These are phyloP conservation scores for Stephanodiscus triporus DNA, from an alignment of 108 stramenopile species.

Conservation along the genomic window DNA sequence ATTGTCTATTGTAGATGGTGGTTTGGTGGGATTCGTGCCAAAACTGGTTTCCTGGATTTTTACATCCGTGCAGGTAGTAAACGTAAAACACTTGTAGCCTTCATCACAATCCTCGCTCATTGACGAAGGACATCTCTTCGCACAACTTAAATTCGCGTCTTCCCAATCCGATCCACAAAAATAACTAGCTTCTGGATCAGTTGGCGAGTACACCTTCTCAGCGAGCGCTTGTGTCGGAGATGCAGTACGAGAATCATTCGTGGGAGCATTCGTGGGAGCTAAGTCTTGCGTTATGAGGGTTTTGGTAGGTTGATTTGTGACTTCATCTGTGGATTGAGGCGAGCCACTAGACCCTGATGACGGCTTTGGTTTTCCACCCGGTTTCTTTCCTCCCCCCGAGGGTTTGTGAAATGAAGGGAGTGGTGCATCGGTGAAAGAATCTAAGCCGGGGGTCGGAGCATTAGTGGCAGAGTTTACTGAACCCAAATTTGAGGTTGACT, in stretches of 20 bases:
- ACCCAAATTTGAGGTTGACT: slow-evolving; percentile 2
- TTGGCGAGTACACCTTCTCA: slow-evolving; percentile 17
- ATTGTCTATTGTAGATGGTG: too few relatives aligned
- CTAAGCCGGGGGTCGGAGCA: too few relatives aligned
- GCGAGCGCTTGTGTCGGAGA: slow-evolving; percentile 22
- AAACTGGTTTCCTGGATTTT: neutral
- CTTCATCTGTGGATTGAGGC: neutral
- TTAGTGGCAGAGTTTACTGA: neutral
- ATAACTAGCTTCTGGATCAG: slow-evolving; percentile 36
- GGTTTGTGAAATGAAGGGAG: slow-evolving; percentile 27
- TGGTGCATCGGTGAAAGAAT: slow-evolving; percentile 8
- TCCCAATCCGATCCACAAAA: slow-evolving; percentile 46
- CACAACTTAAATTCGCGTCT: slow-evolving; percentile 37
- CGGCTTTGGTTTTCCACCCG: slow-evolving; percentile 30
- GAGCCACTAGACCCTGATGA: neutral
- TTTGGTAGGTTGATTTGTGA: slow-evolving; percentile 5
- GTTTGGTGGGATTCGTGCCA: neutral
- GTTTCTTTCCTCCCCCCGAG: slow-evolving; percentile 37
- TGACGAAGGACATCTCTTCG: slow-evolving; percentile 34
- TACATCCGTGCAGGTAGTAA: slow-evolving; percentile 31
- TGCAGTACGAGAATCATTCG: neutral
- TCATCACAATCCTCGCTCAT: slow-evolving; percentile 49
- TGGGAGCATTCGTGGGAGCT: slow-evolving; percentile 1
- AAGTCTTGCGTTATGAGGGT: neutral
- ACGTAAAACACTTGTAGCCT: slow-evolving; percentile 40